A percentile compares a stretch with the other conserved stretches of the same genome.
Evolutionary conservation across 768 basidiomycete genomes (phyloP).

Genomic region (Termitomyces titanicus): DNA sequence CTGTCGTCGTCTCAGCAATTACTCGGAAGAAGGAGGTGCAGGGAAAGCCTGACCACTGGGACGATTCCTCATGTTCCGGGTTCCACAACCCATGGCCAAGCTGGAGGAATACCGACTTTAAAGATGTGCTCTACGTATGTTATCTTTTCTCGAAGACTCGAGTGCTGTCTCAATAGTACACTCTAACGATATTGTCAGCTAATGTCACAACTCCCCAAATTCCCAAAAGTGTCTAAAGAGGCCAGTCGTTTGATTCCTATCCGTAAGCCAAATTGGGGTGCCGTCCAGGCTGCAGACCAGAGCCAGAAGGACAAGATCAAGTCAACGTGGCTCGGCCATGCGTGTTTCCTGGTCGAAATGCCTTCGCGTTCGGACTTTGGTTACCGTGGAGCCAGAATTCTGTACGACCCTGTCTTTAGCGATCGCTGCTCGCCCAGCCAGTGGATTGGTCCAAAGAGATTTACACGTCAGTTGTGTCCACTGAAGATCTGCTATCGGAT

Average conservation of each 20-base stretch:
- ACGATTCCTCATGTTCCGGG: constrained; percentile 16
- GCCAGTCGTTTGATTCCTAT: constrained; percentile 23
- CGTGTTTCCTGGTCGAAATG: constrained; percentile 50
- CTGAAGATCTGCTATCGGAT: neutral
- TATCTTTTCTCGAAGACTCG: neutral
- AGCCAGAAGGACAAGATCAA: constrained; percentile 37
- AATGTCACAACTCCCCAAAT: neutral
- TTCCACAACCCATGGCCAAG: constrained; percentile 30
- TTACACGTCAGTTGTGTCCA: constrained; percentile 36
- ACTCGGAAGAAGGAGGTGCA: neutral
- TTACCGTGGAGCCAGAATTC: constrained; percentile 39
- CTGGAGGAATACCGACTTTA: constrained; percentile 11
- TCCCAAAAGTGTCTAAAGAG: constrained; percentile 13
- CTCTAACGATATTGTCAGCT: neutral
- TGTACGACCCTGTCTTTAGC: constrained; percentile 54
- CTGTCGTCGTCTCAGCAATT: neutral
- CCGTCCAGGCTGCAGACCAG: constrained; percentile 15
- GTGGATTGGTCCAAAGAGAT: constrained; percentile 43
- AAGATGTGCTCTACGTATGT: constrained; percentile 15
- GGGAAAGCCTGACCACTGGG: constrained; percentile 24
- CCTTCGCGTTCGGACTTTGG: constrained; percentile 27
- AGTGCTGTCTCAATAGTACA: neutral
- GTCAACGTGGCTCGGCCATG: constrained; percentile 55
- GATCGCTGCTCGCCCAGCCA: constrained; percentile 48
- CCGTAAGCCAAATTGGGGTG: constrained; percentile 36